Evolutionary conservation across 805 yeast genomes (phyloP).

Genomic region (Kodamaea hsintzibuensis): DNA sequence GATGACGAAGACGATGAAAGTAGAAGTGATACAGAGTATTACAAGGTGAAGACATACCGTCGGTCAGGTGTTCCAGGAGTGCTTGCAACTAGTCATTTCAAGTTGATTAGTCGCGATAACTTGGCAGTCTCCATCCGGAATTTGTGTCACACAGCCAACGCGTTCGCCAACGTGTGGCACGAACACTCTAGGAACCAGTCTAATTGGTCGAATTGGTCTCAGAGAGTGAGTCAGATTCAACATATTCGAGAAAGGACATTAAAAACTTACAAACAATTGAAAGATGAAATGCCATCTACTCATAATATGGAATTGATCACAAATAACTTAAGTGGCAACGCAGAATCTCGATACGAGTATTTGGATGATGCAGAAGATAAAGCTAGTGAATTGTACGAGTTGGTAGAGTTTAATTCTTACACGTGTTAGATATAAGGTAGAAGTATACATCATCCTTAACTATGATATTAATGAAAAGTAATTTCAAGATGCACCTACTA

Average conservation of each 20-base stretch:
- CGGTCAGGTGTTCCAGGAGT: slow-evolving; percentile 74
- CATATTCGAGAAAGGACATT: slow-evolving; percentile 29
- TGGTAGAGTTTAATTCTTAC: slow-evolving; percentile 32
- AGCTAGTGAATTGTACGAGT: slow-evolving; percentile 21
- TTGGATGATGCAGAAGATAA: slow-evolving; percentile 1
- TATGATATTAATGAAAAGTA: too few relatives aligned
- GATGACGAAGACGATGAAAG: slow-evolving; percentile 1
- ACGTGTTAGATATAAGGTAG: slow-evolving; percentile 16
- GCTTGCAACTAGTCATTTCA: slow-evolving; percentile 74
- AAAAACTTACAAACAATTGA: slow-evolving; percentile 25
- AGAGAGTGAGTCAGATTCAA: slow-evolving; percentile 57
- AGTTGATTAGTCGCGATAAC: slow-evolving; percentile 60
- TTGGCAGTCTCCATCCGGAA: slow-evolving; percentile 68
- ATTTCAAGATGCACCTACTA: too few relatives aligned
- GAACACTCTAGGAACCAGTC: slow-evolving; percentile 37
- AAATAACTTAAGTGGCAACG: neutral
- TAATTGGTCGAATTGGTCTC: slow-evolving; percentile 66
- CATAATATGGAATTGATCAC: neutral
- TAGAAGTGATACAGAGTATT: slow-evolving; percentile 31
- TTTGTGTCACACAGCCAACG: slow-evolving; percentile 62
- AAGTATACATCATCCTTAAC: neutral
- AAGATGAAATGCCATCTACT: slow-evolving; percentile 22
- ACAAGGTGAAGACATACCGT: slow-evolving; percentile 63
- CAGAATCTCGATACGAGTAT: slow-evolving; percentile 11
- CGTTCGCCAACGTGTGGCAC: slow-evolving; percentile 78